Conservation (phyloP, 768 basidiomycete species). For the Termitomyces bulborhizus region DNA sequence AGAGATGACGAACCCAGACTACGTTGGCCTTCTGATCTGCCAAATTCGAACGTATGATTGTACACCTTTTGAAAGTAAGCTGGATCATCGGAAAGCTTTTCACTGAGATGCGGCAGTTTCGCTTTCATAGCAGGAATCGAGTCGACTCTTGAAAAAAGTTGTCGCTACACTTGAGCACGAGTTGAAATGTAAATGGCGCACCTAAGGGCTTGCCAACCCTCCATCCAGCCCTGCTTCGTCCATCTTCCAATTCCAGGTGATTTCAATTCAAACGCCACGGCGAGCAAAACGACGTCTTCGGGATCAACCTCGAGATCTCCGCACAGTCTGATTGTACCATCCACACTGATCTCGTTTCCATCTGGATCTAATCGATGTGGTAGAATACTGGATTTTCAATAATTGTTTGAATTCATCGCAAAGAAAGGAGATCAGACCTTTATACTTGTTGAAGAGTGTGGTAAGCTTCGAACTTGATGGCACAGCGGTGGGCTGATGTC, state of each 20-base stretch:
- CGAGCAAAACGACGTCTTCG: constrained; percentile 78
- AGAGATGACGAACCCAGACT: constrained; percentile 54
- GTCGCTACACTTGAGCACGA: background rate
- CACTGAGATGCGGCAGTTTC: constrained; percentile 46
- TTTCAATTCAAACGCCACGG: constrained; percentile 76
- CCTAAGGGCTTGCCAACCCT: constrained; percentile 76
- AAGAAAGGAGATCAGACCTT: constrained; percentile 35
- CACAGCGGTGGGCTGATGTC: constrained; percentile 18
- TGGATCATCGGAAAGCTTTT: constrained; percentile 56
- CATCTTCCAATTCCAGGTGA: constrained; percentile 71
- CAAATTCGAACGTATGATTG: constrained; percentile 76
- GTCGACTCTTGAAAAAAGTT: constrained; percentile 46
- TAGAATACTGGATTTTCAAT: background rate
- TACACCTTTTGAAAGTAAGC: constrained; percentile 77
- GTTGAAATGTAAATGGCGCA: constrained; percentile 21
- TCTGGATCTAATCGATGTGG: constrained; percentile 41
- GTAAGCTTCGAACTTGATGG: constrained; percentile 51
- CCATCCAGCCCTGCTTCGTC: constrained; percentile 64
- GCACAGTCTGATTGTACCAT: constrained; percentile 78
- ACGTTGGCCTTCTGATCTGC: constrained; percentile 67
- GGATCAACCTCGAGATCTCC: constrained; percentile 63
- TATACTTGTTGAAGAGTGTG: constrained; percentile 61
- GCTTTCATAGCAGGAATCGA: constrained; percentile 54
- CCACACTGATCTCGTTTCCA: constrained; percentile 59
- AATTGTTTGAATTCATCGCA: background rate